These are phyloP conservation scores for Podospora australis DNA, from an alignment of 495 filamentous ascomycete genomes.

Conservation along the genomic window DNA sequence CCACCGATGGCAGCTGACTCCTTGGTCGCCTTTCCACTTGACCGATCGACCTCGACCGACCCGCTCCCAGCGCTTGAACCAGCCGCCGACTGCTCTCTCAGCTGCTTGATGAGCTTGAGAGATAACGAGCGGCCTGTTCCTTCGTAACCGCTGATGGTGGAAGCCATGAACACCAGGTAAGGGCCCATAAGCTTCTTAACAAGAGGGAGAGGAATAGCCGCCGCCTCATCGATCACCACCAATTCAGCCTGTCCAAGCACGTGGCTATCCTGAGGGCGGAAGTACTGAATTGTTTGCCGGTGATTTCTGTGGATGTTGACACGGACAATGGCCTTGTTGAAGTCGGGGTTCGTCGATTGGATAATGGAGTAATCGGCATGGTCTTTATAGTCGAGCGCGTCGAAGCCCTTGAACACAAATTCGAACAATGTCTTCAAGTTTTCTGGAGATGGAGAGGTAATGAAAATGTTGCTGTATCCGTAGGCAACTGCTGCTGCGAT, in stretches of 20 bases:
- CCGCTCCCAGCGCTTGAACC: constrained; percentile 47
- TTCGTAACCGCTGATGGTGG: constrained; percentile 98
- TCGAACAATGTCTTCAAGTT: constrained; percentile 98
- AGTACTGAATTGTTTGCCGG: constrained; percentile 97
- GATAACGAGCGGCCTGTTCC: constrained; percentile 94
- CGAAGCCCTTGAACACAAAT: constrained; percentile 98
- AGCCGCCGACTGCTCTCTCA: constrained; percentile 80
- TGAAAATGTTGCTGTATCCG: constrained; percentile 99
- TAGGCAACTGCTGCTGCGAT: constrained; percentile 91
- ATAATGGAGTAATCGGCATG: constrained; percentile 97
- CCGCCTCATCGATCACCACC: constrained; percentile 95
- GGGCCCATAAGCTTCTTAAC: constrained; percentile 93
- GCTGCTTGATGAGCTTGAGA: constrained; percentile 93
- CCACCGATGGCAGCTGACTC: constrained; percentile 56
- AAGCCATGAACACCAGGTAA: constrained; percentile 99
- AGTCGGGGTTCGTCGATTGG: constrained; percentile 95
- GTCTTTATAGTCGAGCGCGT: constrained; percentile 85
- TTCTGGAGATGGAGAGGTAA: constrained; percentile 96
- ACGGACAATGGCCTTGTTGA: constrained; percentile 96
- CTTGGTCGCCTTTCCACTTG: constrained; percentile 61
- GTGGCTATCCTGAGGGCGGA: constrained; percentile 91
- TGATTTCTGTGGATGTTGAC: constrained; percentile 95
- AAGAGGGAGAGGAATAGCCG: constrained; percentile 88
- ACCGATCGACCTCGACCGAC: constrained; percentile 64
- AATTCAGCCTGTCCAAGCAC: constrained; percentile 93